Conservation (phyloP, 441 rosid species). For the Erodium moschatum region DNA sequence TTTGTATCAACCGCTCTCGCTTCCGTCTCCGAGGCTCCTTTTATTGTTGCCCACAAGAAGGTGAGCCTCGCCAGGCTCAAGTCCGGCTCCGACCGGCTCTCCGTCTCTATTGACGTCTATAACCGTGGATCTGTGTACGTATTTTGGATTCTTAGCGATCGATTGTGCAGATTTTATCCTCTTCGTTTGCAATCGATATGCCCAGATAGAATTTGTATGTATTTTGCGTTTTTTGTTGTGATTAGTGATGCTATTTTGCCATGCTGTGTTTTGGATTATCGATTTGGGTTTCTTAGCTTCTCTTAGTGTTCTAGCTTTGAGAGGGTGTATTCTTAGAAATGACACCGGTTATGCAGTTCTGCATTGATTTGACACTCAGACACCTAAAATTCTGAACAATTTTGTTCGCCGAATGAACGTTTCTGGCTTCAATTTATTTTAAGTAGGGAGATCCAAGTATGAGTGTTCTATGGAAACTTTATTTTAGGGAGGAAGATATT, state of each 20-base stretch:
- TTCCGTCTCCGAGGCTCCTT: conserved; percentile 55
- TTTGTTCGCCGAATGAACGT: neutral
- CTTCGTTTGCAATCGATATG: neutral
- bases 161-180: neutral
- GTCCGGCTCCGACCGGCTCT: conserved; percentile 75
- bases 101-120: conserved; percentile 69
- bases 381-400: neutral
- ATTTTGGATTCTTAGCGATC: neutral
- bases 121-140: conserved; percentile 83
- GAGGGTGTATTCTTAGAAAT: neutral
- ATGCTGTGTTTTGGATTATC: neutral
- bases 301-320: neutral
- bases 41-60: conserved; percentile 87
- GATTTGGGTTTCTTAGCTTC: neutral
- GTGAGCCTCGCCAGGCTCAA: conserved; percentile 66
- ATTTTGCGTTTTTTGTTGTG: neutral
- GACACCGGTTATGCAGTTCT: neutral
- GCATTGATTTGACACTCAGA: neutral
- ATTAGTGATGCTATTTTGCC: too few relatives aligned
- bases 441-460: too few relatives aligned
- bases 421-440: neutral
- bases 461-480: too few relatives aligned
- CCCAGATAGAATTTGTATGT: neutral
- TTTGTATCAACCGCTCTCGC: conserved; percentile 39
- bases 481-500: neutral